Conservation (phyloP, 148 eudicot genomes). For the Rhododendron ferrugineum region DNA sequence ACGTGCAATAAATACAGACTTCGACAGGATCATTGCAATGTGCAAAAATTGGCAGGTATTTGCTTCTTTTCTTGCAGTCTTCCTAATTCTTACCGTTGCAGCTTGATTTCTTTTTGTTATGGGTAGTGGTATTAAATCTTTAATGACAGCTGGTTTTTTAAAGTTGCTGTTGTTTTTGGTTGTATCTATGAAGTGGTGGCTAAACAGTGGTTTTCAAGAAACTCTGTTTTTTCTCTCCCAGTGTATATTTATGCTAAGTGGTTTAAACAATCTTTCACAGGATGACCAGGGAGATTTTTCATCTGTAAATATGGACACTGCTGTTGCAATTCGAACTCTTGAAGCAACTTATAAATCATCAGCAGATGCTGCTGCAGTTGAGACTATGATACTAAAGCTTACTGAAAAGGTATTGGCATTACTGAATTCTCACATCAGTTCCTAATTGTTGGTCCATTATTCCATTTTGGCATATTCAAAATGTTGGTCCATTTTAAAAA, state of each 20-base stretch:
- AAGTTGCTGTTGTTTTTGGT: not conserved
- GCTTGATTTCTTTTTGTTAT: not conserved
- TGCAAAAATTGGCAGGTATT: conserved; percentile 96
- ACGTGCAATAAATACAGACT: conserved; percentile 95
- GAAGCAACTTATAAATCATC: conserved; percentile 95
- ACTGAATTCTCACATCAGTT: not conserved
- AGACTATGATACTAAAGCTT: conserved; percentile 74
- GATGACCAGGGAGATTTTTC: conserved; percentile 95
- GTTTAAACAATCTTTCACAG: conserved; percentile 30
- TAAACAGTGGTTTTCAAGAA: not conserved
- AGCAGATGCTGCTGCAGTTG: conserved; percentile 95
- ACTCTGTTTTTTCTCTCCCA: not conserved
- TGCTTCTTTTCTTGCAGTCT: not conserved
- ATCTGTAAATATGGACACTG: conserved; percentile 97
- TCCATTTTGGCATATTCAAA: not conserved
- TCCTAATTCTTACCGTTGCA: not conserved
- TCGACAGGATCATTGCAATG: conserved; percentile 94
- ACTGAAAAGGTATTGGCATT: conserved; percentile 63
- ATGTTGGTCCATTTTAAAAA: not conserved
- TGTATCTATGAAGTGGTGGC: not conserved
- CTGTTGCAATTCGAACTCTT: conserved; percentile 98
- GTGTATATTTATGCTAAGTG: not conserved
- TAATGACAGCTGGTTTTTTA: not conserved
- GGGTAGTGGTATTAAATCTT: not conserved
- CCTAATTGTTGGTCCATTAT: not conserved